Evolutionary conservation across 2,329 filamentous ascomycete species (phyloP).

Genomic region (Fusarium clavum): DNA sequence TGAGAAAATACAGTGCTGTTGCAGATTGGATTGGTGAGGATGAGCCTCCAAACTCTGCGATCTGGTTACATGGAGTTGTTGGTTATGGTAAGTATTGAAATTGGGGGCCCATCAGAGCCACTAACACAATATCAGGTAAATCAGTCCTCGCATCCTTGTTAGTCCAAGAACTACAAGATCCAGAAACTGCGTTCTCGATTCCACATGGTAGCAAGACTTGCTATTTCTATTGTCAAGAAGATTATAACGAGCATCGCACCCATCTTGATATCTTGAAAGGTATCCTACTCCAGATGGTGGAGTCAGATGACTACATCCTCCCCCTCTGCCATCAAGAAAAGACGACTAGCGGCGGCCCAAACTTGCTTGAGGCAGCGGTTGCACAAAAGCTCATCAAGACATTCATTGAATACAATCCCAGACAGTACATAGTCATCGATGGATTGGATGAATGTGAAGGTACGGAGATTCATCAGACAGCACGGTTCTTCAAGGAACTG

Average conservation of each 20-base stretch:
- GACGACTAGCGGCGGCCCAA: not conserved
- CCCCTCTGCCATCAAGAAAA: slow-evolving; percentile 11
- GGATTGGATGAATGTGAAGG: not conserved
- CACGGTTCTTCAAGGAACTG: not conserved
- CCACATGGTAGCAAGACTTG: not conserved
- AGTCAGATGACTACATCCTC: not conserved
- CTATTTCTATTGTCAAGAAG: slow-evolving; percentile 18
- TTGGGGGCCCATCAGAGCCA: accelerated
- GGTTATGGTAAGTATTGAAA: not conserved
- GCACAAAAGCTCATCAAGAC: slow-evolving; percentile 3
- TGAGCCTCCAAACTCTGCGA: not conserved
- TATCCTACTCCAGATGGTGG: slow-evolving; percentile 1
- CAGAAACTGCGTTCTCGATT: accelerated
- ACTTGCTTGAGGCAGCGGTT: not conserved
- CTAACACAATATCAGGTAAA: not conserved
- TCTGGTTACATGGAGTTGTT: slow-evolving; percentile 4
- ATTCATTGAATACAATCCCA: not conserved
- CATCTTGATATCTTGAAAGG: slow-evolving; percentile 2
- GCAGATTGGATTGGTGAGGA: slow-evolving; percentile 13
- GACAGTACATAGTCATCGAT: slow-evolving; percentile 14
- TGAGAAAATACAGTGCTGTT: slow-evolving; percentile 1
- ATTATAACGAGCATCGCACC: not conserved
- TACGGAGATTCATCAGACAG: not conserved
- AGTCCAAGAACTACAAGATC: not conserved
- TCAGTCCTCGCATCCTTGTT: not conserved